Conservation (phyloP, 129 eudicot species). For the Silybum marianum region DNA sequence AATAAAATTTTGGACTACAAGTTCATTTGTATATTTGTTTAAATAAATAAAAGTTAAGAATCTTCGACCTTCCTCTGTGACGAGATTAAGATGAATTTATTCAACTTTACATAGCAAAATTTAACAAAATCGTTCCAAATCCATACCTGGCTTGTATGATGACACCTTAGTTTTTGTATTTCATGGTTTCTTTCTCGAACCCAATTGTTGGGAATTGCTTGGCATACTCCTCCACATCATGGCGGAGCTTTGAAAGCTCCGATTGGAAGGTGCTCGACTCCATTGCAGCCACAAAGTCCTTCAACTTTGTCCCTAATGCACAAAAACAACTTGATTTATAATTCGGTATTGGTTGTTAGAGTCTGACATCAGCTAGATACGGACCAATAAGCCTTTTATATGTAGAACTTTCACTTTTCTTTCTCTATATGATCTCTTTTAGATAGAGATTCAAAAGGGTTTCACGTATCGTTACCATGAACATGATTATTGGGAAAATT, state of each 20-base stretch:
- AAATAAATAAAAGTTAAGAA: neutral
- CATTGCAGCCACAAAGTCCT: conserved; percentile 90
- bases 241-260: conserved; percentile 83
- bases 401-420: neutral
- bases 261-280: conserved; percentile 57
- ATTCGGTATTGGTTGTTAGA: neutral
- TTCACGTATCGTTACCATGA: too few relatives aligned
- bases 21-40: neutral
- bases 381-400: neutral
- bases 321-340: conserved; percentile 12
- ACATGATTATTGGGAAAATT: neutral
- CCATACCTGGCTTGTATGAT: conserved; percentile 40
- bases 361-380: neutral
- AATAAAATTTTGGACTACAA: neutral
- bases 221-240: conserved; percentile 91
- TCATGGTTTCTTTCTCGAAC: conserved; percentile 97
- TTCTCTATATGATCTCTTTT: neutral
- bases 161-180: conserved; percentile 87
- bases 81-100: conserved; percentile 7
- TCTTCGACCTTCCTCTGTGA: neutral
- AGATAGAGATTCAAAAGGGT: neutral
- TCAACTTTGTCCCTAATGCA: conserved; percentile 83
- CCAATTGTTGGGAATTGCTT: conserved; percentile 97
- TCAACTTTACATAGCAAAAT: neutral
- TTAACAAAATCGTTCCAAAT: conserved; percentile 1